Evolutionary conservation across 192 early-diverging fungal species (phyloP), one percentile per base, ranked within the genome.

Genomic region (Gigaspora rosea): DNA sequence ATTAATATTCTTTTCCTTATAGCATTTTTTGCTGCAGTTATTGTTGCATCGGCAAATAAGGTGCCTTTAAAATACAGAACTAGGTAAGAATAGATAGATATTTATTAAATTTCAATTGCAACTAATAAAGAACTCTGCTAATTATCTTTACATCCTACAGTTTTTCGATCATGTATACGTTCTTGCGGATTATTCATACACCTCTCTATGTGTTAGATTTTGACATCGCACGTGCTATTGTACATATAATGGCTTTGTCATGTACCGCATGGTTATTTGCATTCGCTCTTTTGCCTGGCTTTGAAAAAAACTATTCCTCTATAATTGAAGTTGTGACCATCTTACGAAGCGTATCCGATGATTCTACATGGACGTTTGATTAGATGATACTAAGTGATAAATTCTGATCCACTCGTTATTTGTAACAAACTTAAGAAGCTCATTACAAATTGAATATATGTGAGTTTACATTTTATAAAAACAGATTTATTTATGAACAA

Each of bases 21-120:
- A 75, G 73, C 35, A 32, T 75, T 75, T 75, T 75, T 75, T 62
- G 59, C 73, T 4, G 73, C 58, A 57, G 73, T 75, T 11, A 20
- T 75, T 50, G 50, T 75, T 49, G 73, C 73, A 32, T 12, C 56
- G 18, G 41, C 59, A 36, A 59, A 75, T 20, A 59, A 75, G 48
- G 73, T 75, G 16, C 73, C 73, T 16, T 46, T 58, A 22, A 52
- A 59, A 49, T 75, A 75, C 33, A 59, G 73, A 13, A 63, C 16
- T 27, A 62, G 58, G 73, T 75, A 49, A 35, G 57, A 5, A 62
- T 47, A 49, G 51, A 16, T 59, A 3, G 51, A 16, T 59, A 3
- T 54, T 41, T 15, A n/a, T 57, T 13, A 73, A 49, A 58, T 36
- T 54, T 18, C 8, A 54, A 73, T 22, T 32, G 7, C 36, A 8